These are phyloP conservation scores for Pichia manshurica DNA, from an alignment of 805 yeast genomes.

Conservation along the genomic window DNA sequence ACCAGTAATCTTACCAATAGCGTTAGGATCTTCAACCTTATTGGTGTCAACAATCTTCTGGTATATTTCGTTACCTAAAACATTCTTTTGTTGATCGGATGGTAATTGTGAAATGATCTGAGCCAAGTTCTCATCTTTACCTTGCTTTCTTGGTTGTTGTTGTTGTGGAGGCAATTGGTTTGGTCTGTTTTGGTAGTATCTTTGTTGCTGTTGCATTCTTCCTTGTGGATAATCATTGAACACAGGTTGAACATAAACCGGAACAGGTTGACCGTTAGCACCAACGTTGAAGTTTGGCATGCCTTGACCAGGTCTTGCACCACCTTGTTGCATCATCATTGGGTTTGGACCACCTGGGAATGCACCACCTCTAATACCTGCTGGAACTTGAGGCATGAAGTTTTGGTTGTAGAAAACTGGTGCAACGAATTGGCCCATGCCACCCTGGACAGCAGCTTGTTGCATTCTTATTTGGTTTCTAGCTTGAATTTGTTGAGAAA, in stretches of 20 bases:
- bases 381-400: conserved; percentile 43
- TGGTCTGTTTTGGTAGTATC: conserved; percentile 44
- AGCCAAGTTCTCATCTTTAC: conserved; percentile 42
- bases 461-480: conserved; percentile 98
- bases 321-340: conserved; percentile 61
- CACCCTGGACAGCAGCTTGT: conserved; percentile 87
- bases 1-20: conserved; percentile 98
- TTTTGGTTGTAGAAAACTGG: conserved; percentile 86
- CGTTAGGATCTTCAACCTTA: conserved; percentile 84
- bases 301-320: conserved; percentile 54
- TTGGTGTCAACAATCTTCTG: conserved; percentile 84
- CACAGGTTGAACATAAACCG: conserved; percentile 81
- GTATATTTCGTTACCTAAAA: conserved; percentile 95
- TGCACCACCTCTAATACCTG: conserved; percentile 74
- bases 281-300: conserved; percentile 56
- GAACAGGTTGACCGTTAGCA: conserved; percentile 79
- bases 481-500: conserved; percentile 96
- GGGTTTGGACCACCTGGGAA: conserved; percentile 71
- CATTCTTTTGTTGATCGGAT: conserved; percentile 92
- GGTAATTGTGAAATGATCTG: conserved; percentile 59
- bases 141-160: conserved; percentile 22
- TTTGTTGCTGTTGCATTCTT: conserved; percentile 31
- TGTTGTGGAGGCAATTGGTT: conserved; percentile 20
- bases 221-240: conserved; percentile 60
- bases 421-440: conserved; percentile 78